Percentiles rank a stretch among this genome's conserved stretches.
These are phyloP conservation scores for Thalassiosira pacifica DNA, from an alignment of 352 stramenopile species.

Conservation along the genomic window DNA sequence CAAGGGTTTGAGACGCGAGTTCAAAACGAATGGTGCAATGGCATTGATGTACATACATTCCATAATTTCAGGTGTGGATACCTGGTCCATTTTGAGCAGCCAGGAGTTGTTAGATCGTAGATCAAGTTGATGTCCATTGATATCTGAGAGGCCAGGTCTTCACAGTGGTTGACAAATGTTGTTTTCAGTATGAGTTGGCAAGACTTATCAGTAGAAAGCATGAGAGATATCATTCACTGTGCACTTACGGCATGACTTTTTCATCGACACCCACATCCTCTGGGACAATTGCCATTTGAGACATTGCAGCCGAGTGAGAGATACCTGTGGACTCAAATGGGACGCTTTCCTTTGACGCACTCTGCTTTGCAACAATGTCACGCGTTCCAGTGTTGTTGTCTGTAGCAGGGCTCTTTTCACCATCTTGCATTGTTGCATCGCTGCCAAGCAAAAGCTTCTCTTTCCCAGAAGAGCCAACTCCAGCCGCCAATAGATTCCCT, in stretches of 20 bases:
- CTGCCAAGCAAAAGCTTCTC: constrained; percentile 30
- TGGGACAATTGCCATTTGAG: constrained; percentile 89
- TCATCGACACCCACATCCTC: constrained; percentile 89
- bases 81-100: constrained; percentile 94
- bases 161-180: neutral
- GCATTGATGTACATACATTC: constrained; percentile 98
- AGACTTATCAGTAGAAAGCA: no score
- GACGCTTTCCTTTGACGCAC: constrained; percentile 22
- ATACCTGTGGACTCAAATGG: constrained; percentile 84
- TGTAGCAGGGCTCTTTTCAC: neutral
- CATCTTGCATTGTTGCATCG: constrained; percentile 14
- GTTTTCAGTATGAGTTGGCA: no score
- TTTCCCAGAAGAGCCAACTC: neutral
- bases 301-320: constrained; percentile 90
- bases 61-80: constrained; percentile 92
- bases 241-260: constrained; percentile 62
- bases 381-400: neutral
- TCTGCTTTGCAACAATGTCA: constrained; percentile 44
- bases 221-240: no score
- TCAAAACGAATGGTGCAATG: constrained; percentile 97
- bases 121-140: constrained; percentile 97
- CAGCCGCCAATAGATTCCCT: constrained; percentile 28
- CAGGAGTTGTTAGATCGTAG: constrained; percentile 94
- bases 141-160: constrained; percentile 89
- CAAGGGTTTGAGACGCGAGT: constrained; percentile 92